Percentiles rank a stretch among this genome's conserved stretches.
Evolutionary conservation across 1,139 yeast genomes (phyloP).

Genomic region (Blastobotrys apis): DNA sequence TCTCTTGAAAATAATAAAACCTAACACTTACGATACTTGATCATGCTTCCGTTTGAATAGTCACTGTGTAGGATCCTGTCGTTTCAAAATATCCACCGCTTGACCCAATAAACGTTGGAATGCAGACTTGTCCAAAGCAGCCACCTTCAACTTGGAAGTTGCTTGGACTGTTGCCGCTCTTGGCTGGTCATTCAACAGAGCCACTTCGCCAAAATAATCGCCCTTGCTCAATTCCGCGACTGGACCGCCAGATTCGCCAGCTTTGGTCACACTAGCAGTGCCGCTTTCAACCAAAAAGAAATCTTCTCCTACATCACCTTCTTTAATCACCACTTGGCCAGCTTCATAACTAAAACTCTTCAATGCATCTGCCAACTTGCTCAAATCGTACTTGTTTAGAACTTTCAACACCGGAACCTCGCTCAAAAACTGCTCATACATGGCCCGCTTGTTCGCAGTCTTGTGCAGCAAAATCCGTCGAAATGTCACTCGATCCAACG

Average conservation of each 20-base stretch:
- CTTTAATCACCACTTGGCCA: constrained; percentile 72
- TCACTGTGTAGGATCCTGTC: constrained; percentile 84
- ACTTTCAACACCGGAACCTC: constrained; percentile 75
- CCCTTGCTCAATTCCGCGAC: constrained; percentile 67
- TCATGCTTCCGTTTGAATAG: too few species aligned
- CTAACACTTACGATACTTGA: too few species aligned
- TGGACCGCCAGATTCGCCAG: constrained; percentile 56
- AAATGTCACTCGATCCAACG: constrained; percentile 88
- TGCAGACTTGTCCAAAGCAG: constrained; percentile 85
- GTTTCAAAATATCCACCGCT: constrained; percentile 74
- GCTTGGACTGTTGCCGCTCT: constrained; percentile 94
- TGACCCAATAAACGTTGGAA: constrained; percentile 93
- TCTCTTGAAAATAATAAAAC: background rate
- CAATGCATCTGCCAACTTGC: constrained; percentile 91
- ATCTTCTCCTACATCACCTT: constrained; percentile 90
- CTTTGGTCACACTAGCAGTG: constrained; percentile 64
- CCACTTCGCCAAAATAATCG: constrained; percentile 95
- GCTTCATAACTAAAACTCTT: constrained; percentile 68
- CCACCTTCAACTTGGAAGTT: constrained; percentile 70
- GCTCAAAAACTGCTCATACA: constrained; percentile 85
- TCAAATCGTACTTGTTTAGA: constrained; percentile 77
- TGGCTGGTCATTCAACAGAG: constrained; percentile 84
- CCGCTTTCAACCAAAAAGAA: constrained; percentile 90
- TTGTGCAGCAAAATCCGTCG: constrained; percentile 87
- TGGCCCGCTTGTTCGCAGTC: constrained; percentile 81